Evolutionary conservation across 2,329 filamentous ascomycete species (phyloP).

Genomic region (Alternaria consortialis): DNA sequence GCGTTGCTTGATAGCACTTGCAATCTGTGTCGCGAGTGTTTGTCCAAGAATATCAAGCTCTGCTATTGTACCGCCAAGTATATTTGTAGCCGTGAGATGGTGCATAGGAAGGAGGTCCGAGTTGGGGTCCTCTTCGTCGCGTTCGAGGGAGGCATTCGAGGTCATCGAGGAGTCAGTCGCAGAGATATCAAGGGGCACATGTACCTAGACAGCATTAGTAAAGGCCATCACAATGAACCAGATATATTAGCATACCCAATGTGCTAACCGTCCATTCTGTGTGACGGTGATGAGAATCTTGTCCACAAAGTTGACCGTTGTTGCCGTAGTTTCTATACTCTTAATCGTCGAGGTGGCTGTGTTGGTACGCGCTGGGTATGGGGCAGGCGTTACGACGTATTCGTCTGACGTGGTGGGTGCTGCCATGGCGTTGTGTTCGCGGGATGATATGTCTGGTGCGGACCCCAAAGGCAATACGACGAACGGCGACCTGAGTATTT

Average conservation of each 20-base stretch:
- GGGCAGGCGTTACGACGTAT: constrained; percentile 48
- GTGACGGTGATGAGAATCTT: constrained; percentile 90
- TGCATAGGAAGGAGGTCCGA: constrained; percentile 74
- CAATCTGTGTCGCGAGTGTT: constrained; percentile 88
- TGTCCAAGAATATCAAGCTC: constrained; percentile 86
- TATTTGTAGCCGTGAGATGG: constrained; percentile 84
- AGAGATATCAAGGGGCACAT: constrained; percentile 78
- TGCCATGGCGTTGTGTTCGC: constrained; percentile 15
- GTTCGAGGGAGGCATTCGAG: constrained; percentile 54
- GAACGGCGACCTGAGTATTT: neutral
- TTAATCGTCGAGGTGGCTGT: constrained; percentile 67
- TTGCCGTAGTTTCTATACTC: constrained; percentile 75
- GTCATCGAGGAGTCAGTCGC: constrained; percentile 70
- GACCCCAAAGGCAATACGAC: neutral
- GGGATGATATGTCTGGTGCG: neutral
- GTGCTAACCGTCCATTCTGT: constrained; percentile 83
- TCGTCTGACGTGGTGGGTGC: constrained; percentile 17
- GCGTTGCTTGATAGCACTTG: constrained; percentile 76
- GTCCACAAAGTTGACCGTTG: constrained; percentile 79
- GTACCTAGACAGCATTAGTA: constrained; percentile 63
- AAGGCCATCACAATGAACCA: neutral
- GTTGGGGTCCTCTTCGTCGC: constrained; percentile 53
- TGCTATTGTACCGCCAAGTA: constrained; percentile 83
- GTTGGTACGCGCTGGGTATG: constrained; percentile 74
- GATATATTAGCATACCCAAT: constrained; percentile 74